Conservation (phyloP, 331 rosid genomes). For the Spiraea crenata region DNA sequence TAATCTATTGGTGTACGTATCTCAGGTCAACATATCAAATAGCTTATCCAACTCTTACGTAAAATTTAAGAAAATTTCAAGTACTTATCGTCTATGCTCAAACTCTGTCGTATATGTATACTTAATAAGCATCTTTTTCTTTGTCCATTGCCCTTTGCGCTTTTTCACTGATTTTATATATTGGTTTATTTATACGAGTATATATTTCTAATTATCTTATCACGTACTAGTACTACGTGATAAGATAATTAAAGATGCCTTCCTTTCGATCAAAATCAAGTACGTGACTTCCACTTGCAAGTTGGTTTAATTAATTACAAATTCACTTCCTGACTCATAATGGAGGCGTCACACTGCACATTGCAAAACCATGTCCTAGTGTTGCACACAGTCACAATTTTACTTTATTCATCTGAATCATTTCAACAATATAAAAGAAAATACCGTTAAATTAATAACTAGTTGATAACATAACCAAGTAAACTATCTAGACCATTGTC, state of each 20-base stretch:
- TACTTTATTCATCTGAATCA: no score
- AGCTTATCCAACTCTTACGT: background rate
- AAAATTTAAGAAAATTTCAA: background rate
- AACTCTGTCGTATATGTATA: background rate
- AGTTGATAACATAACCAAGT: no score
- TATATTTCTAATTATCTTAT: no score
- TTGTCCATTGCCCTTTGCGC: background rate
- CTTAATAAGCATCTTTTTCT: background rate
- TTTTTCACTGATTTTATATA: background rate
- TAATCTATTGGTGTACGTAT: background rate
- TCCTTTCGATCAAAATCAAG: no score
- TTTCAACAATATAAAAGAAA: no score
- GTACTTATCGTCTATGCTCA: background rate
- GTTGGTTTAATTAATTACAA: background rate
- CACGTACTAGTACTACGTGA: no score
- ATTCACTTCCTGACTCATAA: background rate
- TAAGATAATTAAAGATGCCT: no score
- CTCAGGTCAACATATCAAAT: slow-evolving; percentile 7
- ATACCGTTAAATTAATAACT: no score
- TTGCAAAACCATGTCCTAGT: no score
- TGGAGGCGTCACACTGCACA: background rate
- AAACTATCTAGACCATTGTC: no score
- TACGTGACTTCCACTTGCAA: slow-evolving; percentile 4
- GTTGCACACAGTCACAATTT: no score
- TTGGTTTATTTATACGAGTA: background rate